phyloP scores from a whole-genome alignment of 768 basidiomycete genomes.

The Mycena galopus region DNA sequence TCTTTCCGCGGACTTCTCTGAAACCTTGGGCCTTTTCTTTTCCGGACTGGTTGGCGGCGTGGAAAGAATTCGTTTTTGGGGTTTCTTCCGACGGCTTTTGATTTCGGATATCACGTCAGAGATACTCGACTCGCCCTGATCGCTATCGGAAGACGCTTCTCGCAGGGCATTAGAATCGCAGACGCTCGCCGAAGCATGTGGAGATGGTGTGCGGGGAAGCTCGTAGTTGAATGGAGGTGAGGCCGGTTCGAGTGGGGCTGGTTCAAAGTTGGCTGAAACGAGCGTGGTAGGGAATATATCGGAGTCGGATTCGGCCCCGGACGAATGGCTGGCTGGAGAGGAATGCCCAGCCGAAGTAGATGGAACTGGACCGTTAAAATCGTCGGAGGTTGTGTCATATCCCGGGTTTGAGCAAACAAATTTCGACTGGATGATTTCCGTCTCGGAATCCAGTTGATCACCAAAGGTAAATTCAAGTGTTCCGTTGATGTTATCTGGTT shows the following conservation, averaged over 20 bases:
- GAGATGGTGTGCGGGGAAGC: background rate
- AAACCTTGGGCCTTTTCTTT: background rate
- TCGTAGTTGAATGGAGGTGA: no score
- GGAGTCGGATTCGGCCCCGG: no score
- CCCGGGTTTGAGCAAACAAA: background rate
- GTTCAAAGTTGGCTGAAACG: background rate
- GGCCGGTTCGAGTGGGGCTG: background rate
- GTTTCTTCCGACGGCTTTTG: background rate
- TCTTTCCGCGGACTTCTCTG: no score
- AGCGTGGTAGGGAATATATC: background rate
- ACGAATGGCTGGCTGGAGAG: background rate
- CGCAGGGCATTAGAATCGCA: background rate
- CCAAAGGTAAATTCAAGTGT: background rate
- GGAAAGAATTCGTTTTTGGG: constrained; percentile 6
- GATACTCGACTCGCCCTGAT: background rate
- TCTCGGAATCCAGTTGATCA: background rate
- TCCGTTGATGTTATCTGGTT: background rate
- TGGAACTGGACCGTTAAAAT: background rate
- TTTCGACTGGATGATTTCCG: background rate
- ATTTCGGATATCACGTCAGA: background rate
- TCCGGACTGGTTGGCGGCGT: constrained; percentile 13
- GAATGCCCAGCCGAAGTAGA: background rate
- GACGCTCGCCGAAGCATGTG: background rate
- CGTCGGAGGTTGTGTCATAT: background rate
- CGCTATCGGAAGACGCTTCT: background rate